A percentile compares a stretch with the other conserved stretches of the same genome.
Conservation (phyloP, 2,329 filamentous ascomycete genomes). For the Zymoseptoria brevis region DNA sequence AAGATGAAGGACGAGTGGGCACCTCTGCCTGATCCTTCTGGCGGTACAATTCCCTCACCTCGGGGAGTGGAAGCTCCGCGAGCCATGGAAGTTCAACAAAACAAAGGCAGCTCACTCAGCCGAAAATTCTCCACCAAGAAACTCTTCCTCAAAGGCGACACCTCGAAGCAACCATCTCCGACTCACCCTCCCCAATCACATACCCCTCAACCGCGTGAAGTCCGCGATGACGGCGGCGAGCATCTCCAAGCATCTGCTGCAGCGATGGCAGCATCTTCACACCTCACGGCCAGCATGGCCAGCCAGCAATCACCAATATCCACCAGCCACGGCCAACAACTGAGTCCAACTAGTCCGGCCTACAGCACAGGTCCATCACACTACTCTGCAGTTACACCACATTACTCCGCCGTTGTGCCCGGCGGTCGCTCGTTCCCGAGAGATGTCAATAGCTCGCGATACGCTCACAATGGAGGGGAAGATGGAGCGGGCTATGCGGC, state of each 20-base stretch:
- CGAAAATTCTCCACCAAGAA: constrained; percentile 48
- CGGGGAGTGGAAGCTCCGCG: constrained; percentile 23
- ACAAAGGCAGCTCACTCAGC: constrained; percentile 41
- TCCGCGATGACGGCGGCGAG: constrained; percentile 25
- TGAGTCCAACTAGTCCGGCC: constrained; percentile 44
- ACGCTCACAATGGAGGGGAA: constrained; percentile 20
- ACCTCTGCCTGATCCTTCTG: constrained; percentile 58
- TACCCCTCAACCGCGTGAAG: constrained; percentile 25
- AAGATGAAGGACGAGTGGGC: constrained; percentile 88
- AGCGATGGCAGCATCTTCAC: constrained; percentile 43
- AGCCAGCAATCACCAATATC: constrained; percentile 35
- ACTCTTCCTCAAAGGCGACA: constrained; percentile 38
- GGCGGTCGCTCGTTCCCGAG: constrained; percentile 26
- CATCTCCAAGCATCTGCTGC: constrained; percentile 44
- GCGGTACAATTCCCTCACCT: constrained; percentile 27
- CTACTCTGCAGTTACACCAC: constrained; percentile 8
- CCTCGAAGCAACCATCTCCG: constrained; percentile 44
- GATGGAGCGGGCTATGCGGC: constrained; percentile 17
- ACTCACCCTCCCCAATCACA: constrained; percentile 34
- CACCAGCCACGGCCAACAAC: constrained; percentile 29
- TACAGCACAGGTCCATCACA: constrained; percentile 32
- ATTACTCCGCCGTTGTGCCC: neutral
- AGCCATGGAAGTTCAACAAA: constrained; percentile 23
- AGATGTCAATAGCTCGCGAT: constrained; percentile 15
- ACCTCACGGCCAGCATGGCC: constrained; percentile 43